phyloP scores from a whole-genome alignment of 345 rosid genomes.

The Corymbia maculata region DNA sequence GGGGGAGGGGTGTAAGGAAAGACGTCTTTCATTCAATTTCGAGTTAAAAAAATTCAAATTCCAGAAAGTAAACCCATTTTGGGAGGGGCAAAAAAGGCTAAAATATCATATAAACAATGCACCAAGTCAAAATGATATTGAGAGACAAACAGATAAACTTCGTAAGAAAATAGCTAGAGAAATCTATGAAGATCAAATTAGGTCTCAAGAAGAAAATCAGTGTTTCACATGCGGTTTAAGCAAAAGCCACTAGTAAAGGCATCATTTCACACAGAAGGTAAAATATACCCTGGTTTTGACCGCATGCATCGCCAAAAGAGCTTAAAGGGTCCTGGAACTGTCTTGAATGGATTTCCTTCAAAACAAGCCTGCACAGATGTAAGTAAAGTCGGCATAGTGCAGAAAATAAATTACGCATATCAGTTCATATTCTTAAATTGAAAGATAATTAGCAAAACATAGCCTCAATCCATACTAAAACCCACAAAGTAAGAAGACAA shows the following conservation, averaged over 20 bases:
- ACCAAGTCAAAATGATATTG: background rate
- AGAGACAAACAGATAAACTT: background rate
- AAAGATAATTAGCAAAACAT: background rate
- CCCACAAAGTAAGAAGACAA: background rate
- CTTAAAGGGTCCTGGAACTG: constrained; percentile 95
- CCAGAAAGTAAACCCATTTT: background rate
- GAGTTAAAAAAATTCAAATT: too few relatives aligned
- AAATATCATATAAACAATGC: background rate
- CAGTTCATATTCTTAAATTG: background rate
- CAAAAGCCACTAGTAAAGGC: background rate
- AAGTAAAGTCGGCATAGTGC: background rate
- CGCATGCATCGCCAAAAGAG: constrained; percentile 93
- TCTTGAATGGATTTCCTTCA: constrained; percentile 97
- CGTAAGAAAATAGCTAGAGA: background rate
- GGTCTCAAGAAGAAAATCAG: background rate
- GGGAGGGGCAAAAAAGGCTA: background rate
- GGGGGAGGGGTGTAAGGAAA: background rate
- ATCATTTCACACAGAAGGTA: background rate
- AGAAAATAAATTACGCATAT: background rate
- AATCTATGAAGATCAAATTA: background rate
- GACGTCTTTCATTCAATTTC: background rate
- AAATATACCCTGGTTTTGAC: constrained; percentile 87
- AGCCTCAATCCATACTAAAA: background rate
- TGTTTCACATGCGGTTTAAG: background rate
- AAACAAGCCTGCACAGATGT: constrained; percentile 60